A percentile compares a stretch with the other conserved stretches of the same genome.
These are phyloP conservation scores for Yamadazyma mexicana DNA, from an alignment of 1,139 yeast genomes.

Conservation along the genomic window DNA sequence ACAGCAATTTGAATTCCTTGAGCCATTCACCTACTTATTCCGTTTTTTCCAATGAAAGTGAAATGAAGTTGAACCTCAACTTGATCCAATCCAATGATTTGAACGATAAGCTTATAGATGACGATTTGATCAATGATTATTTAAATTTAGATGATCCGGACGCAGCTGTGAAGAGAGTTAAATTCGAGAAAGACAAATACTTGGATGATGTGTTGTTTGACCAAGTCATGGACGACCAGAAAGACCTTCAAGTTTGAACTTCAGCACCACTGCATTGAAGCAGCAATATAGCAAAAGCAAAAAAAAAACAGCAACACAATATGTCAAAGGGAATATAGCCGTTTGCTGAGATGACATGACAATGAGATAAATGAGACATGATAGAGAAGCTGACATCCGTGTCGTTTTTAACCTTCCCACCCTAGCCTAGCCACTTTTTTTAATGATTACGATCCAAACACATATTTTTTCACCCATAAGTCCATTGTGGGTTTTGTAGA, in stretches of 20 bases:
- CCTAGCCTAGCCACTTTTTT: too few species aligned
- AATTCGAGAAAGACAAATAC: neutral
- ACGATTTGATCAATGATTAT: constrained; percentile 37
- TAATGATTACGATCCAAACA: too few species aligned
- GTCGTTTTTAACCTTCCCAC: too few species aligned
- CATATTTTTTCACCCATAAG: too few species aligned
- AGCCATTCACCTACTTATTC: constrained; percentile 33
- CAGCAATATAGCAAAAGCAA: neutral
- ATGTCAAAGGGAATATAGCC: too few species aligned
- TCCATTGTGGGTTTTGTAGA: too few species aligned
- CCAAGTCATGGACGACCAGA: constrained; percentile 7
- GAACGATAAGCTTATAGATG: constrained; percentile 11
- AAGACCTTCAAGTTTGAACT: neutral
- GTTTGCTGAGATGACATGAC: too few species aligned
- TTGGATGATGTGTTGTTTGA: constrained; percentile 11
- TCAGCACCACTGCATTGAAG: neutral
- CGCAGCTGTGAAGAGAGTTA: constrained; percentile 4
- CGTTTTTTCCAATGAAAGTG: constrained; percentile 30
- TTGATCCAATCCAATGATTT: constrained; percentile 17
- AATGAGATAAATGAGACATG: too few species aligned
- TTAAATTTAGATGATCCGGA: constrained; percentile 9
- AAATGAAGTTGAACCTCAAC: constrained; percentile 13
- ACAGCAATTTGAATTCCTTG: constrained; percentile 18
- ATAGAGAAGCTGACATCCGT: too few species aligned
- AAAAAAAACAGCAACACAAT: too few species aligned